phyloP scores from a whole-genome alignment of 805 yeast species.

The Yamadazyma endophytica region DNA sequence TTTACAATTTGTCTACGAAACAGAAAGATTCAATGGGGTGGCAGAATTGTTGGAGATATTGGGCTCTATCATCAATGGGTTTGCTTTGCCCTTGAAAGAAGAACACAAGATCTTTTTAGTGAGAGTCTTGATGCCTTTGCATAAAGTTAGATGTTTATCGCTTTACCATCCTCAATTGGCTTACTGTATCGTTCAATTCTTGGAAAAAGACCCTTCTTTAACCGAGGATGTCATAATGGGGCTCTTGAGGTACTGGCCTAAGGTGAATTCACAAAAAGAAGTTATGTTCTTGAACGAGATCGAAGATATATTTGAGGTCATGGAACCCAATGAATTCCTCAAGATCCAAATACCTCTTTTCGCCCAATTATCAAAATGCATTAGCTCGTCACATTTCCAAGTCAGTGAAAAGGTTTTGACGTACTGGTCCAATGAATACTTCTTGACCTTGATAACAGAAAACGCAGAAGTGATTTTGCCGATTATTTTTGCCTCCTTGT shows the following conservation, averaged over 20 bases:
- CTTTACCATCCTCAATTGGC: conserved; percentile 96
- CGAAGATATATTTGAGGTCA: conserved; percentile 94
- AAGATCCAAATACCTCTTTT: conserved; percentile 90
- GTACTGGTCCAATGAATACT: conserved; percentile 93
- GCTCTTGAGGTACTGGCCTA: conserved; percentile 92
- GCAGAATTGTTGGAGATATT: conserved; percentile 92
- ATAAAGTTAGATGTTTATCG: conserved; percentile 83
- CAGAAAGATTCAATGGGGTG: conserved; percentile 92
- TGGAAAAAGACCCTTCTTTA: conserved; percentile 87
- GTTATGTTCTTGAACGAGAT: conserved; percentile 93
- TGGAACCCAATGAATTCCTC: conserved; percentile 88
- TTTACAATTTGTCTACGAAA: conserved; percentile 89
- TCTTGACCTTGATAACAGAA: conserved; percentile 84
- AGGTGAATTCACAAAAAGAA: conserved; percentile 90
- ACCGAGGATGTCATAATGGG: conserved; percentile 98
- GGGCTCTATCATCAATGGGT: conserved; percentile 95
- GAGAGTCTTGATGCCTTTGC: conserved; percentile 85
- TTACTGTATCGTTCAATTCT: conserved; percentile 92
- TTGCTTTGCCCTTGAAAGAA: conserved; percentile 94
- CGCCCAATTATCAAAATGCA: conserved; percentile 91
- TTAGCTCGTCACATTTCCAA: conserved; percentile 93
- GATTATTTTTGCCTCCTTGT: conserved; percentile 83
- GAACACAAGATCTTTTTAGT: conserved; percentile 91
- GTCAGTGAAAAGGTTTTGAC: conserved; percentile 93
- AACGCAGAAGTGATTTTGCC: conserved; percentile 91